These are phyloP conservation scores for Talaromyces sp. DNA, from an alignment of 2,329 filamentous ascomycete genomes.

Conservation along the genomic window DNA sequence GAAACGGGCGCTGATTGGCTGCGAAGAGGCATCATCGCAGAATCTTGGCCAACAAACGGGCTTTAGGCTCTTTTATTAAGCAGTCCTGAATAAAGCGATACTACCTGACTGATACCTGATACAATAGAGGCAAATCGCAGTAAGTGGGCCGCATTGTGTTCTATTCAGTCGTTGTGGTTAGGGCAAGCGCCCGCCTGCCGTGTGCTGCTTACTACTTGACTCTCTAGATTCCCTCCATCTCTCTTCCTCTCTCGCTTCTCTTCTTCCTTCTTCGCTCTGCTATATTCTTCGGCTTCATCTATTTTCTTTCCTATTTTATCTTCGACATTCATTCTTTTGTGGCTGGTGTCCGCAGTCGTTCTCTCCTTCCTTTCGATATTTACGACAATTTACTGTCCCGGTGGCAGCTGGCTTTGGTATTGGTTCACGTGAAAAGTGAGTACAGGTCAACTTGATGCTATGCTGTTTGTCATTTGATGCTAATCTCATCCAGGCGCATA, in stretches of 20 bases:
- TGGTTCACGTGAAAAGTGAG: constrained; percentile 4
- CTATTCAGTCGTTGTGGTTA: not conserved
- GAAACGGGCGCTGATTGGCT: constrained; percentile 5
- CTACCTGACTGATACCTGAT: not conserved
- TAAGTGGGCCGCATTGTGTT: constrained; percentile 5
- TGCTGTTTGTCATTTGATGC: no score
- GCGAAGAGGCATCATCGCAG: not conserved
- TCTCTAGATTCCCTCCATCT: not conserved
- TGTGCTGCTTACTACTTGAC: constrained; percentile 13
- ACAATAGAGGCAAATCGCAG: not conserved
- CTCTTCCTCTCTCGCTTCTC: not conserved
- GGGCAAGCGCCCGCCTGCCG: not conserved
- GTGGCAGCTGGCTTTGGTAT: constrained; percentile 11
- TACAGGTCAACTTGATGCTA: no score
- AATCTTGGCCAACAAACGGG: not conserved
- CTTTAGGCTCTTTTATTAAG: not conserved
- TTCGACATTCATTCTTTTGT: constrained; percentile 12
- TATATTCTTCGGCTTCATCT: not conserved
- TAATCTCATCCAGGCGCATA: not conserved
- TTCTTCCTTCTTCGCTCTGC: not conserved
- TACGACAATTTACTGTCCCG: constrained; percentile 14
- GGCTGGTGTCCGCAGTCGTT: constrained; percentile 19
- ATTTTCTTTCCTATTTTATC: not conserved
- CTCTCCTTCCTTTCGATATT: constrained; percentile 12
- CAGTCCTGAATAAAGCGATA: not conserved